These are phyloP conservation scores for Isoetes taiwanensis DNA, from an alignment of 75 land plant species.

Conservation along the genomic window DNA sequence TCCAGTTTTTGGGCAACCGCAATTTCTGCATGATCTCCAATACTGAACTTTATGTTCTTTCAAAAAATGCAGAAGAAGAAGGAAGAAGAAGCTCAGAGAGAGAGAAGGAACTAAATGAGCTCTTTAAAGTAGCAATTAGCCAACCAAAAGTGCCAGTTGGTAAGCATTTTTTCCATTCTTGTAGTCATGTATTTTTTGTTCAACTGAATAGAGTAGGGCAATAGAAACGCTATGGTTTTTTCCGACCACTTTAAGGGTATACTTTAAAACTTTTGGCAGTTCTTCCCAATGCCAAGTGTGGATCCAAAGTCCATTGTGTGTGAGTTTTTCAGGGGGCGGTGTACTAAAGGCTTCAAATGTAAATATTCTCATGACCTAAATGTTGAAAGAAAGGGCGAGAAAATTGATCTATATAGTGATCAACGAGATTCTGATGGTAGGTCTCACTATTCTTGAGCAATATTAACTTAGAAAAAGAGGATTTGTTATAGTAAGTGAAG, in stretches of 20 bases:
- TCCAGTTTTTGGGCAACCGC: background rate
- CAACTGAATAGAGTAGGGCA: too few species aligned
- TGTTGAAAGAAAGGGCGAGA: slow-evolving; percentile 97
- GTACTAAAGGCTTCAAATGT: slow-evolving; percentile 94
- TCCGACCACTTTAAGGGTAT: too few species aligned
- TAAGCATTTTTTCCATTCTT: too few species aligned
- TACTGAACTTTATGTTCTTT: background rate
- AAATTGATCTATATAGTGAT: slow-evolving; percentile 97
- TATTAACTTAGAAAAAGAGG: too few species aligned
- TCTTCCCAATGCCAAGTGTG: slow-evolving; percentile 59
- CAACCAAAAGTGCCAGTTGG: slow-evolving; percentile 98
- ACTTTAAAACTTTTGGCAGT: too few species aligned
- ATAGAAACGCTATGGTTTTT: too few species aligned
- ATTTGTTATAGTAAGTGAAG: too few species aligned
- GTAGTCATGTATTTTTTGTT: too few species aligned
- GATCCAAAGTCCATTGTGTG: slow-evolving; percentile 97
- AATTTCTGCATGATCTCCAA: background rate
- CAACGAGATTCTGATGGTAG: slow-evolving; percentile 48
- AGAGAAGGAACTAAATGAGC: slow-evolving; percentile 93
- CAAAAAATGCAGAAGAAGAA: slow-evolving; percentile 99
- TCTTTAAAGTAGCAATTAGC: slow-evolving; percentile 86
- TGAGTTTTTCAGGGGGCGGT: slow-evolving; percentile 94
- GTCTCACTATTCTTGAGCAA: too few species aligned
- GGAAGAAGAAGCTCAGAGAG: slow-evolving; percentile 87
- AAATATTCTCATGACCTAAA: slow-evolving; percentile 96